Evolutionary conservation across 768 basidiomycete species (phyloP).

Genomic region (Fomitopsis serialis): DNA sequence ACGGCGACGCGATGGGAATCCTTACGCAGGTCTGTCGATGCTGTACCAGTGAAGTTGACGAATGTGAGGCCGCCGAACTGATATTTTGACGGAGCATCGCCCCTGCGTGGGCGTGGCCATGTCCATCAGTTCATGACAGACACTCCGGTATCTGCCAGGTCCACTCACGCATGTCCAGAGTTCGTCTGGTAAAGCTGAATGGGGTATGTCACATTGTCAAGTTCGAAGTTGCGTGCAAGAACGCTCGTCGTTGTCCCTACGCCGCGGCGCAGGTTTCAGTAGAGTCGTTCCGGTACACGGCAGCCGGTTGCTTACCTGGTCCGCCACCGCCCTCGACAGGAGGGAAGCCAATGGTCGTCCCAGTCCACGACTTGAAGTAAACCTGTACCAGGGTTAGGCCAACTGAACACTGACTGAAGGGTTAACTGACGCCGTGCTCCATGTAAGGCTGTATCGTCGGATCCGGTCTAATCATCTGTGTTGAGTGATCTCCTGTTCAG

Average conservation of each 20-base stretch:
- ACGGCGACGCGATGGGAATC: not conserved
- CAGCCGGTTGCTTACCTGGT: constrained; percentile 27
- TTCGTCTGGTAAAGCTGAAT: constrained; percentile 51
- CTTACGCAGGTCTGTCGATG: constrained; percentile 19
- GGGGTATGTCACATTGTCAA: constrained; percentile 42
- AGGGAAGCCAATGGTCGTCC: constrained; percentile 43
- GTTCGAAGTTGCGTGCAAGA: constrained; percentile 33
- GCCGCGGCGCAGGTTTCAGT: not conserved
- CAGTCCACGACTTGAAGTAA: constrained; percentile 55
- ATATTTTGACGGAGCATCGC: constrained; percentile 42
- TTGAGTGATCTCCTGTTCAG: not conserved
- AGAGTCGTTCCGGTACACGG: not conserved
- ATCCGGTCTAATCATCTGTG: constrained; percentile 42
- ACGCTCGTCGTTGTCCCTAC: constrained; percentile 25
- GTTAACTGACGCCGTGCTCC: constrained; percentile 38
- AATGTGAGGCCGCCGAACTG: constrained; percentile 44
- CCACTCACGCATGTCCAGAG: constrained; percentile 37
- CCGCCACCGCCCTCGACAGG: constrained; percentile 56
- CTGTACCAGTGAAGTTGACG: constrained; percentile 42
- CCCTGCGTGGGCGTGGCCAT: constrained; percentile 23
- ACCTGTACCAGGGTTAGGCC: constrained; percentile 28
- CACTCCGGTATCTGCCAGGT: not conserved
- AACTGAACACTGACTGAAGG: not conserved
- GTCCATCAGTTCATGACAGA: not conserved
- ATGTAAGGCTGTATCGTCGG: constrained; percentile 50